Evolutionary conservation across 176 grass and related monocot genomes (phyloP).

Genomic region (Coix lacrymajobi): DNA sequence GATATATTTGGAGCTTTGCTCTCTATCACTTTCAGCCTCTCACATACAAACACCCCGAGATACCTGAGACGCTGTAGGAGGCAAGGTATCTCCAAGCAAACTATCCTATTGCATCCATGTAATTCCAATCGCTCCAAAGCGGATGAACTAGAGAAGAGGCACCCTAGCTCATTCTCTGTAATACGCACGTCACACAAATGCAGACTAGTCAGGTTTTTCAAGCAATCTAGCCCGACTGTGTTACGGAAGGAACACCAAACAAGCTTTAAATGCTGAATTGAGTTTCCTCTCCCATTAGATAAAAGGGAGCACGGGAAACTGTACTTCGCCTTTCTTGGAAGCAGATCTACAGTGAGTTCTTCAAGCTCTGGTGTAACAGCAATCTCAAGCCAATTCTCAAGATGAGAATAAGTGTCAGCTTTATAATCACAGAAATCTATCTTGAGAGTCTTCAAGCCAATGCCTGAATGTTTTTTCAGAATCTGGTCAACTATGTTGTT

Average conservation of each 20-base stretch:
- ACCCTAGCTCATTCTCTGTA: background rate
- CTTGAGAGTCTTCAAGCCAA: background rate
- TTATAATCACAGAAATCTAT: background rate
- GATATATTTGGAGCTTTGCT: background rate
- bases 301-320: constrained; percentile 3
- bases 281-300: background rate
- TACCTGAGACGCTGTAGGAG: background rate
- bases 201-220: background rate
- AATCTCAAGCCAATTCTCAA: background rate
- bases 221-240: background rate
- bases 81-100: background rate
- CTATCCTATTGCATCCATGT: background rate
- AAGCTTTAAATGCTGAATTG: background rate
- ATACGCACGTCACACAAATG: background rate
- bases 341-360: background rate
- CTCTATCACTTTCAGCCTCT: background rate
- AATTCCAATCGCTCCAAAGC: background rate
- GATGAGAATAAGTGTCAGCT: background rate
- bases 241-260: background rate
- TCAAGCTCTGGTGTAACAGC: background rate
- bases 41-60: background rate
- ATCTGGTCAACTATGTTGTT: background rate
- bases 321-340: background rate
- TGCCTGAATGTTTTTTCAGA: background rate
- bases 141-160: background rate